Evolutionary conservation across 257 asterid genomes (phyloP), one percentile per base, ranked within the genome.

Genomic region (Solanum appendiculatum): DNA sequence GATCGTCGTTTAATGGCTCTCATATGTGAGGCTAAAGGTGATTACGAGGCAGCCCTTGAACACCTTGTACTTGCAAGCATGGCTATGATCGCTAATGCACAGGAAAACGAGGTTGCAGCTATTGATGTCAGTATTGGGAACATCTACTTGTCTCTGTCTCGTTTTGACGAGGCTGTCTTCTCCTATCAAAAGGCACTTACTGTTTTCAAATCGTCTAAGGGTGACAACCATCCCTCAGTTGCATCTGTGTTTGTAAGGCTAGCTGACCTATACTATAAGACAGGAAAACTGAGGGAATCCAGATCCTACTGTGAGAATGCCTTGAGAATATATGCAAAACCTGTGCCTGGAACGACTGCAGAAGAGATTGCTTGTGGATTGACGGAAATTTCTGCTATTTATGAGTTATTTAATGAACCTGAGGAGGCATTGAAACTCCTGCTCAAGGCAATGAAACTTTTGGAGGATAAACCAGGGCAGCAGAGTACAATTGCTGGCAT

Each of bases 131-230:
- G 99, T 97, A 97, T 97, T 34, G 99, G 99, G 85, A 96, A 97
- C 86, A 93, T 96, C 88, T 97, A 96, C 88, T 88, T 98, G n/a
- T 93, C 98, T 37, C 96, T 97, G 36, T 91, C 98, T 74, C 97
- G 99, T 33, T 97, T 95, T 83, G 99, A 97, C 36, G 99, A 96
- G 91, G 98, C 99, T 5, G 98, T 97, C 86, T 97, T 97, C 94
- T 95, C 99, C 89, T 96, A 96, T 91, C 99, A 97, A 90, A 97
- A 97, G 87, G 99, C 99, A 42, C 98, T 97, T 86, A 97, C 99
- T 7, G 99, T 97, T 88, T 93, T 95, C 93, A 97, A 97, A 94
- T 97, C 99, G 34, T 95, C 98, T 40, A 97, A 94, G 88, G 99
- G 99, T 16, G 99, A 97, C 75, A 96, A 94, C 91, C 99, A 96